Base-by-base conservation (phyloP, 2,329 filamentous ascomycete species). In the Anisogramma anomala region DNA sequence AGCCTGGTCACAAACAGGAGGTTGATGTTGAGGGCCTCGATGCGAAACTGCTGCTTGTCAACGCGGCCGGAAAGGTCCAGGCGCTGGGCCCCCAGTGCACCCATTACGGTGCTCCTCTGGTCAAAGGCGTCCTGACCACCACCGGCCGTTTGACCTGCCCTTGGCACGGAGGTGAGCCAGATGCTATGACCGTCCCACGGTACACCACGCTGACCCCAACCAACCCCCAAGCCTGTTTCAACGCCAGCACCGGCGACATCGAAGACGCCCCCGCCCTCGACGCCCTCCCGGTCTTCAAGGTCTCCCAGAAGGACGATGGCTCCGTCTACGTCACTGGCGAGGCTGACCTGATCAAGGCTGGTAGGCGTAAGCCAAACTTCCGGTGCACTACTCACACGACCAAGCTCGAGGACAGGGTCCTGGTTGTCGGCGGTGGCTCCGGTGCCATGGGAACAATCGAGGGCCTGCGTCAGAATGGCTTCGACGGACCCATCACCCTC, bases 231-330 rank as follows among this genome's bases (percentile, higher is more conserved):
- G 91, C 91, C 43, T 98, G 91, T 68, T 98, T 95, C 66, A 91
- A 86, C 48, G 77, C 85, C 48, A 72, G 74, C 42, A 93, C 83
- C 5, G 91, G 91, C 39, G 91, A 98, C 53, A 84, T 96, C 45
- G 91, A 98, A 64, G 86, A 96, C 56, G 88, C 89, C 1, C 91
- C 91, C 0, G 91, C 85, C 2, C 74, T 94, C 19, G 86, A 96
- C 54, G 72, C 84, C n/a, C 67, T 98, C 19, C 74, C 83, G 33
- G 80, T 81, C 37, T 98, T 93, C 65, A 78, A 85, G 39, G 68
- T 95, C 23, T 66, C 77, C 23, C 80, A 94, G 59, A 87, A 82
- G 55, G 77, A 91, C 52, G 77, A 91, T 52, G 87, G 85, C 23
- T 81, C 74, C 4, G 79, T 95, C 2, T 96, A 87, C 59, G 76